phyloP scores from a whole-genome alignment of 2,329 filamentous ascomycete species.

The Leptographium wingfieldii region DNA sequence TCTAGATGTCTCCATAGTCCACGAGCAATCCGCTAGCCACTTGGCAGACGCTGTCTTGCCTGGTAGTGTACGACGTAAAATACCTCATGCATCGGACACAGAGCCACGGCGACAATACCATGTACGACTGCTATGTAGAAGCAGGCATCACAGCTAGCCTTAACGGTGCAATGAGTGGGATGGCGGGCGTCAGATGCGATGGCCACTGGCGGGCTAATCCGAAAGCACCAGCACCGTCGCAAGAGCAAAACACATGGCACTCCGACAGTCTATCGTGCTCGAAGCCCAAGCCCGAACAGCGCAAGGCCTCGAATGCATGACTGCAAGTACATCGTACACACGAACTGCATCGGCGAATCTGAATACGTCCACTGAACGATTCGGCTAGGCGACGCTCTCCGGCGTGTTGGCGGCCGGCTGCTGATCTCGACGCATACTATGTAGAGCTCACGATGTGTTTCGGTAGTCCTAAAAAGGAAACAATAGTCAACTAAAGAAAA shows the following conservation, averaged over 20 bases:
- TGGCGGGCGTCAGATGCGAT: not conserved
- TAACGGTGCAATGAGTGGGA: not conserved
- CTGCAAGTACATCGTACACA: too few relatives aligned
- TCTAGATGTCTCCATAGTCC: not conserved
- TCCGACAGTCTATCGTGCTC: not conserved
- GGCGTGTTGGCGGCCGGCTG: too few relatives aligned
- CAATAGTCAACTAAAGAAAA: not conserved
- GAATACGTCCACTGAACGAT: too few relatives aligned
- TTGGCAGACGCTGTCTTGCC: conserved; percentile 8
- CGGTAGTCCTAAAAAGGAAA: not conserved
- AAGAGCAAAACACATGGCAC: not conserved
- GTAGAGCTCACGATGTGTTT: not conserved
- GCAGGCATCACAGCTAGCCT: not conserved
- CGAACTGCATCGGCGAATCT: too few relatives aligned
- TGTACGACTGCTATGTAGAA: not conserved
- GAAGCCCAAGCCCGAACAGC: too few relatives aligned
- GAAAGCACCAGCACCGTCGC: not conserved
- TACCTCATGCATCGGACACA: conserved; percentile 5
- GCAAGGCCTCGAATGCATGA: too few relatives aligned
- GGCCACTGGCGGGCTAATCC: not conserved
- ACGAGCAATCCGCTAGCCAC: conserved; percentile 4
- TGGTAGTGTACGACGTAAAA: conserved; percentile 3
- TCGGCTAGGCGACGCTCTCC: not conserved
- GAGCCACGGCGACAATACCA: not conserved
- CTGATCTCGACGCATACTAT: not conserved